phyloP scores from a whole-genome alignment of 1,139 yeast species.

The Neolecta irregularis region DNA sequence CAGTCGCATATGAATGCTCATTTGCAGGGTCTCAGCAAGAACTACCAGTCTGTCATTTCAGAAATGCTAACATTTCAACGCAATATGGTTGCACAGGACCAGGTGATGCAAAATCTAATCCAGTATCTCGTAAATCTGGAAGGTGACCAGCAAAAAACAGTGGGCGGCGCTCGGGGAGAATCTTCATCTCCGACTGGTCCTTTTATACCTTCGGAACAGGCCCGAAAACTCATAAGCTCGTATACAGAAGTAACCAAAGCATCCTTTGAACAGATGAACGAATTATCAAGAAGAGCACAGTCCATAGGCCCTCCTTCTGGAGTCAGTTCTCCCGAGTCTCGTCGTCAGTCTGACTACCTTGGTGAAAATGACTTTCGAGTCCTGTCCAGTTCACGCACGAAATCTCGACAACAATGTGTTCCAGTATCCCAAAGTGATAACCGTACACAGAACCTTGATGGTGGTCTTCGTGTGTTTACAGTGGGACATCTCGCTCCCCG shows the following conservation, averaged over 20 bases:
- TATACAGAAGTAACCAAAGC: slow-evolving; percentile 11
- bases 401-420: too few relatives aligned
- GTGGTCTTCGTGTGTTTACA: too few relatives aligned
- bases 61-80: slow-evolving; percentile 12
- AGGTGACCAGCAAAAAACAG: slow-evolving; percentile 1
- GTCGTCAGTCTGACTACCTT: too few relatives aligned
- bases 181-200: background rate
- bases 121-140: slow-evolving; percentile 6
- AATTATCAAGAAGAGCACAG: too few relatives aligned
- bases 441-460: too few relatives aligned
- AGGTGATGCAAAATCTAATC: slow-evolving; percentile 10
- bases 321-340: too few relatives aligned
- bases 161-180: background rate
- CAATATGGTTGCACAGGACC: slow-evolving; percentile 11
- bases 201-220: slow-evolving; percentile 6
- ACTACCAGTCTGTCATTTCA: slow-evolving; percentile 44
- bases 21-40: slow-evolving; percentile 33
- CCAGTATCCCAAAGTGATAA: too few relatives aligned
- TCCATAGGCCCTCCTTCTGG: too few relatives aligned
- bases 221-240: slow-evolving; percentile 9
- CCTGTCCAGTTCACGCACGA: too few relatives aligned
- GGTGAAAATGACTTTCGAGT: too few relatives aligned
- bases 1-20: slow-evolving; percentile 32
- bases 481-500: too few relatives aligned
- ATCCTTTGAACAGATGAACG: slow-evolving; percentile 10